Base-by-base conservation (phyloP, 2,329 filamentous ascomycete species). In the Saccharata proteae region DNA sequence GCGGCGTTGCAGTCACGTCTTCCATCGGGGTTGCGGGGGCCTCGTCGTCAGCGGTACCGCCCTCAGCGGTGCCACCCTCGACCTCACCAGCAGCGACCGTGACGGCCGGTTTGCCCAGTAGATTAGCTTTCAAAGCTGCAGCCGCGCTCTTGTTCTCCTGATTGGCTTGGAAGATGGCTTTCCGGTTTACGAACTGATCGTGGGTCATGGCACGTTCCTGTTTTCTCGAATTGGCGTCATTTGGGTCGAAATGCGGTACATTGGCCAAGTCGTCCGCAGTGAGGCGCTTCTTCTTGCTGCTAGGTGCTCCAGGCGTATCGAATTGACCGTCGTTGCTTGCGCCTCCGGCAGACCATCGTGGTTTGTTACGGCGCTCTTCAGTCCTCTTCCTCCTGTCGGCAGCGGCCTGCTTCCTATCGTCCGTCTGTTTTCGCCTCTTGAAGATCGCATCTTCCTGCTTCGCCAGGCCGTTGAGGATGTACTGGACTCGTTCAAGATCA, bases 391-490 rank as follows among this genome's bases (percentile, higher is more conserved):
- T 34, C 13, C 35, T 37, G 16, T 41, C 38, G 45, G 46, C 29
- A 43, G 47, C 36, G 6, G 29, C 34, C 9, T 37, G 30, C 13
- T 26, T 30, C 19, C 81, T 74, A 37, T 94, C 82, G 40, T 94
- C 86, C 2, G 74, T 73, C 53, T 94, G 80, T 51, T 84, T 83
- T 43, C 92, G 74, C 39, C 84, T 76, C 46, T 76, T 77, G 60
- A 98, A 98, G 36, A 98, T 98, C 10, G 75, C 76, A 53, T 93
- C 83, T 61, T 98, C 90, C 55, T 93, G 84, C 53, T 81, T 88
- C 2, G 84, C 90, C 13, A 98, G 68, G 2, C 85, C 88, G 45
- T 80, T 69, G 29, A 98, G 64, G 47, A 98, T 96, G 43, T 79
- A 67, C 51, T 98, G 90, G 7, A 85, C 86, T 45, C 81, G 74